phyloP scores from a whole-genome alignment of 257 asterid species.

The Jasminum sambac region DNA sequence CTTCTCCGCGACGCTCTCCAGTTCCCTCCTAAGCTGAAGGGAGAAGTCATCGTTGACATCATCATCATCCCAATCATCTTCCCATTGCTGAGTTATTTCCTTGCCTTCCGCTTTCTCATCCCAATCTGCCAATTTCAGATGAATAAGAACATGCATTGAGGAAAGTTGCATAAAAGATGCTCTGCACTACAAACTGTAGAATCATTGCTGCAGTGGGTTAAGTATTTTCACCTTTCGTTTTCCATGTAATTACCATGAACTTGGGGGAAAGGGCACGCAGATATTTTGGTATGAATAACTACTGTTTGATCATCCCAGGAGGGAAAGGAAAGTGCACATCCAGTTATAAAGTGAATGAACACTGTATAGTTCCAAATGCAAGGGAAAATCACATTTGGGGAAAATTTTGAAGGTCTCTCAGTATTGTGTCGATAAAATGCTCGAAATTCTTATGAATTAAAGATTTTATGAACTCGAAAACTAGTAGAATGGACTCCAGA shows the following conservation, averaged over 20 bases:
- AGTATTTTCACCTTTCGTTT: no score
- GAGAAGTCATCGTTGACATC: conserved; percentile 34
- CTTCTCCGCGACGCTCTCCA: conserved; percentile 25
- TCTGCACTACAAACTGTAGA: background rate
- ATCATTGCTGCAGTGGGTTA: no score
- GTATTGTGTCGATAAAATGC: background rate
- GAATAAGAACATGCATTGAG: background rate
- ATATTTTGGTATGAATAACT: background rate
- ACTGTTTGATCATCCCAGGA: background rate
- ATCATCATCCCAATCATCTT: conserved; percentile 40
- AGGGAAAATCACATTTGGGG: background rate
- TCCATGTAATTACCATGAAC: no score
- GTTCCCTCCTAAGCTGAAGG: conserved; percentile 28
- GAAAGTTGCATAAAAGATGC: background rate
- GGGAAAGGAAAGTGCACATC: background rate
- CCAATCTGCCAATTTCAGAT: conserved; percentile 8
- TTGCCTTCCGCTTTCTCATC: conserved; percentile 19
- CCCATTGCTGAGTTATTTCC: conserved; percentile 32
- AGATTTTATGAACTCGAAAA: background rate
- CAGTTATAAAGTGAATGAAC: background rate
- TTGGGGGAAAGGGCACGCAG: background rate
- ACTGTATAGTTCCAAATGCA: background rate
- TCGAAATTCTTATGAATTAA: no score
- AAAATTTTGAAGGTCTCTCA: no score
- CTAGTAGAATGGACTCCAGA: background rate